Base-by-base conservation (phyloP, 176 grass and related monocot genomes). In the Rhynchospora breviuscula region DNA sequence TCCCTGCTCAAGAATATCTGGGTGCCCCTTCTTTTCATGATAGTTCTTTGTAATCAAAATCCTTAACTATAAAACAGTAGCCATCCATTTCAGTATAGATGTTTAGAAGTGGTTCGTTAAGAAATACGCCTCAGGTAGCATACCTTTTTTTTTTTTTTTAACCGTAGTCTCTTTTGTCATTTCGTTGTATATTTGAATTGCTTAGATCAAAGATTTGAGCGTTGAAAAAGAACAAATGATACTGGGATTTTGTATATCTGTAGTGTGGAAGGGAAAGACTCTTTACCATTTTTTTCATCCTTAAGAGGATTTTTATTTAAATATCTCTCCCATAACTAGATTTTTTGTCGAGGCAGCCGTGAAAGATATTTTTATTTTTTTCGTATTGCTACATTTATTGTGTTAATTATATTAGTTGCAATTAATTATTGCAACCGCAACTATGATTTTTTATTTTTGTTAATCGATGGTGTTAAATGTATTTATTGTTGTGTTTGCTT, bases 161-260 rank as follows among this genome's bases (percentile, higher is more conserved):
- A 52, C 11, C 7, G 11, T 43, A 68, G 65, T 17, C 65, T 18
- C 31, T 68, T 18, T 52, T 17, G 4, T 68, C 45, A 73, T 73
- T 23, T 73, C 45, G 9, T 47, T 22, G 45, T 72, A 48, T 73
- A 22, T 73, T 73, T 56, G 23, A 3, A 77, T 77, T 77, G 22
- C 29, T 77, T 31, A 29, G 51, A 47, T 6, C 2, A 56, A 52
- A 71, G 35, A 40, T 43, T 43, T 5, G 17, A 21, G 17, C 46
- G 35, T 47, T n/a, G 44, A 71, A 56, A 62, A 62, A n/a, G 73
- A 56, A 77, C 23, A 56, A 31, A 31, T 77, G 23, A 10, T 77
- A 56, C 49, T 77, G 49, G 49, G 23, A 77, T 77, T 77, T 76
- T 77, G 22, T 56, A 9, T 77, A 77, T 76, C 22, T 14, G 49